phyloP scores from a whole-genome alignment of 83 land plant species.

The Isoetes engelmannii region DNA sequence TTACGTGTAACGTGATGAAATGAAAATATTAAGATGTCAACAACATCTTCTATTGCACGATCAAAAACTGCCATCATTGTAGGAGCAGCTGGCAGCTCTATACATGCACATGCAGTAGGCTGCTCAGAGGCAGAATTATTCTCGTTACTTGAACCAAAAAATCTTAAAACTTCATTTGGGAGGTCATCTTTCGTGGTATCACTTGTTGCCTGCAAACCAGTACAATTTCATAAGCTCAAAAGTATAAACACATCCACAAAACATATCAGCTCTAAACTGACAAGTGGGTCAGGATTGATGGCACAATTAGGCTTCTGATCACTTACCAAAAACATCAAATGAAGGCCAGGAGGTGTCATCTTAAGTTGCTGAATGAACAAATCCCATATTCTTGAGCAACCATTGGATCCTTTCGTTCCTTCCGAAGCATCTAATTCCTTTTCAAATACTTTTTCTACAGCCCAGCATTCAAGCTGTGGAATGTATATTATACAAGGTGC shows the following conservation, averaged over 20 bases:
- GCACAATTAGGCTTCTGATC: background rate
- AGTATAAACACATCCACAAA: background rate
- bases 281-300: background rate
- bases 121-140: background rate
- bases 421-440: constrained; percentile 8
- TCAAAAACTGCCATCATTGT: background rate
- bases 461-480: constrained; percentile 90
- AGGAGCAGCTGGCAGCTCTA: background rate
- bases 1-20: constrained; percentile 17
- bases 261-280: background rate
- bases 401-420: constrained; percentile 2
- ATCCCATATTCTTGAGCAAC: constrained; percentile 34
- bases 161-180: constrained; percentile 8
- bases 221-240: too few species aligned
- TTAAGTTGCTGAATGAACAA: constrained; percentile 59
- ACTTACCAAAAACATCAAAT: constrained; percentile 22
- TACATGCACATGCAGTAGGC: background rate
- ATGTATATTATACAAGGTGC: constrained; percentile 58
- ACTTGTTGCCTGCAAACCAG: constrained; percentile 1
- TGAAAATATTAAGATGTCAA: constrained; percentile 1
- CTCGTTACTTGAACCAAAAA: background rate
- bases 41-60: background rate
- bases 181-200: constrained; percentile 1
- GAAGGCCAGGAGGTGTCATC: constrained; percentile 26
- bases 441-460: constrained; percentile 30